Evolutionary conservation across 2,329 filamentous ascomycete species (phyloP), one percentile per base, ranked within the genome.

Genomic region (Sordariomycetes sp.): DNA sequence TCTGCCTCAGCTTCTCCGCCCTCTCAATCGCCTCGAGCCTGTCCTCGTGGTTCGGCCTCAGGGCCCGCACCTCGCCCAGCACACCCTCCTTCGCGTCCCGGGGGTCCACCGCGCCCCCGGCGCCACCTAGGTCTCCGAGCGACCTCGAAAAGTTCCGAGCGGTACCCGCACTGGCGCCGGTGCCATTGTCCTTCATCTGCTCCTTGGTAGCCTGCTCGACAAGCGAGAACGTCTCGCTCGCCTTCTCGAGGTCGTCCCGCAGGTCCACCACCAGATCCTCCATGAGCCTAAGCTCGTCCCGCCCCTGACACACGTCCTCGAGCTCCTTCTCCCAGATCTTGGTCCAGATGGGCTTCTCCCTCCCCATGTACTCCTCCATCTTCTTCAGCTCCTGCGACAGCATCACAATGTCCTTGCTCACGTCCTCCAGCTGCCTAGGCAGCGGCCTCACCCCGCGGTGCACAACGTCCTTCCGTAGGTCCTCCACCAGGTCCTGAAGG

Each of bases 301-400:
- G 85, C 66, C 96, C 94, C 68, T 95, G 90, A 72, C 94, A 97
- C 2, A 99, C 92, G 56, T 92, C 86, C 70, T 97, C 90, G 52
- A 99, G 77, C 70, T 97, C 91, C 72, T 95, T 91, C 79, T 97
- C 92, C 94, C 94, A 99, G 62, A 97, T 95, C 81, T 96, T 96
- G 57, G 90, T 96, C 92, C 94, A 99, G 59, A 96, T 78, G 0
- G 94, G 94, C 70, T 96, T 96, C 78, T 99, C 94, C 53, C 83
- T 82, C 64, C 85, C 86, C 73, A 99, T 81, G 74, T 88, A 95
- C 17, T 96, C 91, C 67, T 96, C 89, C 80, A 99, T 86, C 73
- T 89, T 91, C 79, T 89, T 94, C 61, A 99, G 82, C 66, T 96
- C 91, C 66, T 90, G 86, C 54, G 85, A 87, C 35, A 94, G 84